These are phyloP conservation scores for Penicillium sp. DNA, from an alignment of 2,329 filamentous ascomycete species.

Conservation along the genomic window DNA sequence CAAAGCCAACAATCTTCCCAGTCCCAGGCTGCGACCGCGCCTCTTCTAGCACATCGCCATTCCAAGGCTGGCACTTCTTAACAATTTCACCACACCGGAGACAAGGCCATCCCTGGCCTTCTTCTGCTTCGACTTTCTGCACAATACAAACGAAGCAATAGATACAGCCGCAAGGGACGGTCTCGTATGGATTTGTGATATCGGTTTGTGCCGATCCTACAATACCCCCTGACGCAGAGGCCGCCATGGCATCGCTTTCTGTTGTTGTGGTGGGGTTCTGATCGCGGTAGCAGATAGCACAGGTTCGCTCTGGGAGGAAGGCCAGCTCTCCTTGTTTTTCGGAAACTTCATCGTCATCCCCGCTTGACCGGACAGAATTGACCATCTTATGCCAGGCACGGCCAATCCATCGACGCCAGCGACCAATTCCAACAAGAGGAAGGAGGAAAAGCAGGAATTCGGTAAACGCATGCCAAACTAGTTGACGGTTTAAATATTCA, in stretches of 20 bases:
- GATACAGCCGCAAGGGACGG: constrained; percentile 82
- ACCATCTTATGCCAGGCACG: constrained; percentile 82
- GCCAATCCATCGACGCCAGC: constrained; percentile 87
- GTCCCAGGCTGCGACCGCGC: constrained; percentile 33
- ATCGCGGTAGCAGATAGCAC: constrained; percentile 94
- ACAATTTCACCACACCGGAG: constrained; percentile 81
- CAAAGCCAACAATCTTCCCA: constrained; percentile 46
- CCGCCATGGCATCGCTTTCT: constrained; percentile 74
- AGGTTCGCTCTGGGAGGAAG: constrained; percentile 89
- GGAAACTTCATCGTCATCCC: constrained; percentile 51
- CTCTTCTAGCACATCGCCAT: constrained; percentile 72
- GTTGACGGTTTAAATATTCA: constrained; percentile 93
- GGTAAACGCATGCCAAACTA: constrained; percentile 99
- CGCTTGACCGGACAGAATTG: constrained; percentile 55
- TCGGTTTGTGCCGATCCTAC: constrained; percentile 88
- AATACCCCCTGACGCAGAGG: constrained; percentile 68
- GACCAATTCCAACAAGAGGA: constrained; percentile 90
- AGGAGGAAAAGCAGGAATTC: constrained; percentile 96
- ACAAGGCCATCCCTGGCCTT: constrained; percentile 92
- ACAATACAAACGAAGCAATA: constrained; percentile 98
- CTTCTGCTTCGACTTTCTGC: constrained; percentile 82
- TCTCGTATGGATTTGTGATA: constrained; percentile 93
- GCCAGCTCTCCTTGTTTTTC: constrained; percentile 68
- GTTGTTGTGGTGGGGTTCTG: constrained; percentile 72
- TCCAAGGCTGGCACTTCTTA: constrained; percentile 87